Evolutionary conservation across 441 rosid species (phyloP).

Genomic region (Geranium incanum): DNA sequence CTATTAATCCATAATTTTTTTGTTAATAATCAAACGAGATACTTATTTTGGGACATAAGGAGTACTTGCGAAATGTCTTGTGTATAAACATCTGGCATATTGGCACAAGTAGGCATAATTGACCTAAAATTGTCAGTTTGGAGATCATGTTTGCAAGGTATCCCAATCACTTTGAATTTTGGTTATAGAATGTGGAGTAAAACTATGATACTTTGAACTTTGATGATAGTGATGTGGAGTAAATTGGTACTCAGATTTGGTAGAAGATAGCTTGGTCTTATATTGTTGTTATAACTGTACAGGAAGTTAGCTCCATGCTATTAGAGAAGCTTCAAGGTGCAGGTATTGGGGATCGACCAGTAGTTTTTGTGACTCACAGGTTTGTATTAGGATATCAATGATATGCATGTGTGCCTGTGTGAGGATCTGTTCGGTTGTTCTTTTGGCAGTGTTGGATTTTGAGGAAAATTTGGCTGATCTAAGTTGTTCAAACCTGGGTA

Average conservation of each 20-base stretch:
- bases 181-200: no score
- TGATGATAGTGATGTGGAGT: background rate
- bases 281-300: constrained; percentile 22
- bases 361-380: constrained; percentile 99
- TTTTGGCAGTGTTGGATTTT: background rate
- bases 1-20: no score
- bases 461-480: background rate
- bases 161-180: no score
- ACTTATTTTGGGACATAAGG: no score
- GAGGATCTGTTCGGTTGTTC: background rate
- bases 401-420: background rate
- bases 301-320: constrained; percentile 89
- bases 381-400: constrained; percentile 17
- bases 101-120: no score
- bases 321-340: constrained; percentile 77
- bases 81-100: no score
- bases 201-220: background rate
- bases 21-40: no score
- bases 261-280: background rate
- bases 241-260: background rate
- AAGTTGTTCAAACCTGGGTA: background rate
- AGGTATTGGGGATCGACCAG: constrained; percentile 91
- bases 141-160: no score
- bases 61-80: no score
- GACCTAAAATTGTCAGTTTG: no score